These are phyloP conservation scores for Salix suchowensis DNA, from an alignment of 345 rosid species.

Conservation along the genomic window DNA sequence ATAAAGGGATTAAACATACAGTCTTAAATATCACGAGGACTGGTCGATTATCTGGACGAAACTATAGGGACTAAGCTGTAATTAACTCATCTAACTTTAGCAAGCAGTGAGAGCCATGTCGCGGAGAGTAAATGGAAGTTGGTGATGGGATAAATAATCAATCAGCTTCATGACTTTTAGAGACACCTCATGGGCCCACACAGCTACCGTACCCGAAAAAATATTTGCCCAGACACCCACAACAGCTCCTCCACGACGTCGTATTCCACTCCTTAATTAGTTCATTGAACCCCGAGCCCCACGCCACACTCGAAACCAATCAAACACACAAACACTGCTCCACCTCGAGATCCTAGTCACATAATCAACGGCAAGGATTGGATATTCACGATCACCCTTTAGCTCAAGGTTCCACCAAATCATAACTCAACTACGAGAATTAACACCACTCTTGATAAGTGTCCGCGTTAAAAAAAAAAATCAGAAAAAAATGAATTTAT, in stretches of 20 bases:
- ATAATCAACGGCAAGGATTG: slow-evolving; percentile 17
- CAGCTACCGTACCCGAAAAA: neutral
- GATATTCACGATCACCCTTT: neutral
- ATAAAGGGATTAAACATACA: too few species aligned
- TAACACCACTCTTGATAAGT: too few species aligned
- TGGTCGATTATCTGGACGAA: too few species aligned
- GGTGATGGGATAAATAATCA: neutral
- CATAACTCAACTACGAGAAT: too few species aligned
- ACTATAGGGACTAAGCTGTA: too few species aligned
- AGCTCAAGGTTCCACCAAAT: neutral
- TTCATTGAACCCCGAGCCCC: slow-evolving; percentile 19
- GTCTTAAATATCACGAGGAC: too few species aligned
- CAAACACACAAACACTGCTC: neutral
- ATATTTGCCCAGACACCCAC: neutral
- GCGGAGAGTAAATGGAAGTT: neutral
- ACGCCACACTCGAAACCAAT: slow-evolving; percentile 9
- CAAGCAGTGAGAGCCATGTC: too few species aligned
- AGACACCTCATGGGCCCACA: neutral
- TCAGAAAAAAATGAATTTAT: too few species aligned
- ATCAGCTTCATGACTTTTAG: neutral
- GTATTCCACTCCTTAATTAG: neutral
- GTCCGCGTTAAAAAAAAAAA: too few species aligned
- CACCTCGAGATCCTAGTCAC: neutral
- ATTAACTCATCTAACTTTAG: too few species aligned
- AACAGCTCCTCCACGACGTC: neutral